These are phyloP conservation scores for Panellus pusillus DNA, from an alignment of 768 basidiomycete genomes.

Conservation along the genomic window DNA sequence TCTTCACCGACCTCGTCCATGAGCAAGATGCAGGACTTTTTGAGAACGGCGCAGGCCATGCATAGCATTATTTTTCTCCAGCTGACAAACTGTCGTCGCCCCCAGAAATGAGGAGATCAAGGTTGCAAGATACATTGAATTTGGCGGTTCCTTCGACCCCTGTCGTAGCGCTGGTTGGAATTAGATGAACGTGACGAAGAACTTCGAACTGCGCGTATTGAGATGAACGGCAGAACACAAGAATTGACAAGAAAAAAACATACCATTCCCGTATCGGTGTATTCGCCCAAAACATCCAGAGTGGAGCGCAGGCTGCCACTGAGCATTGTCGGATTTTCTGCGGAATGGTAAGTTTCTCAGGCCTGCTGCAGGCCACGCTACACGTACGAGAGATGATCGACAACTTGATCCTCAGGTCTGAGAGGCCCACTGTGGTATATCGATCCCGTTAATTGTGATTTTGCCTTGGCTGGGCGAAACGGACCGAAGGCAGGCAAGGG, in stretches of 20 bases:
- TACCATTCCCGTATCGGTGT: slow-evolving; percentile 79
- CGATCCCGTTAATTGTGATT: slow-evolving; percentile 63
- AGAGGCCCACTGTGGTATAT: slow-evolving; percentile 68
- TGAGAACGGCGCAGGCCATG: slow-evolving; percentile 85
- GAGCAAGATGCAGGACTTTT: slow-evolving; percentile 70
- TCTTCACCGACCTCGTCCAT: slow-evolving; percentile 72
- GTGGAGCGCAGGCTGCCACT: slow-evolving; percentile 81
- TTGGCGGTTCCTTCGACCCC: slow-evolving; percentile 56
- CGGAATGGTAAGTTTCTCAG: too few species aligned
- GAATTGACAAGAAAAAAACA: slow-evolving; percentile 20
- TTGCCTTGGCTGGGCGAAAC: slow-evolving; percentile 66
- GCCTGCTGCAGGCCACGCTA: too few species aligned
- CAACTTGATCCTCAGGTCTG: slow-evolving; percentile 64
- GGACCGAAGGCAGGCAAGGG: slow-evolving; percentile 83
- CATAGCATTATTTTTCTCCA: slow-evolving; percentile 81
- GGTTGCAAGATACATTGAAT: slow-evolving; percentile 70
- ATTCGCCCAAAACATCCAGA: slow-evolving; percentile 84
- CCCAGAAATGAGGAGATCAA: slow-evolving; percentile 75
- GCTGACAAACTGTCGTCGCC: slow-evolving; percentile 89
- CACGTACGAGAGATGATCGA: slow-evolving; percentile 73
- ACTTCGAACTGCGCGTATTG: slow-evolving; percentile 62
- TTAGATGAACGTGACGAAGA: slow-evolving; percentile 77
- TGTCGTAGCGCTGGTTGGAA: slow-evolving; percentile 47
- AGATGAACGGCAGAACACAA: not conserved
- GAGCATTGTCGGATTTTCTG: slow-evolving; percentile 68